phyloP scores from a whole-genome alignment of 371 early-diverging fungal genomes.

The Lichtheimia corymbifera region DNA sequence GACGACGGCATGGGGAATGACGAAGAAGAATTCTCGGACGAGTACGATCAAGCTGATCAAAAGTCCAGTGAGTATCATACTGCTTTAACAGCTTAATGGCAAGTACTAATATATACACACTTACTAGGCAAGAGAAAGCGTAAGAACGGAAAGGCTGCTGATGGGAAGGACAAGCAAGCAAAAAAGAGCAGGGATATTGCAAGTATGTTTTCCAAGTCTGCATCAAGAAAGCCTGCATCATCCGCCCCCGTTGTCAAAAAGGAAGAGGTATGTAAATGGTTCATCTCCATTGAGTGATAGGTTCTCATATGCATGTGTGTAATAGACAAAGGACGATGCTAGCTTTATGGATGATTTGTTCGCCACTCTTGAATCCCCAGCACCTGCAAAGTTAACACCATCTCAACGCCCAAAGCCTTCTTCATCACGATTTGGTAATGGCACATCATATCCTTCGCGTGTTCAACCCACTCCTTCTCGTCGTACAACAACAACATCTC shows the following conservation, averaged over 20 bases:
- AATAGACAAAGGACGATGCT: constrained; percentile 20
- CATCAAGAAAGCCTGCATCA: constrained; percentile 17
- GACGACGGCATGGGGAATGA: constrained; percentile 72
- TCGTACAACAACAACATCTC: no score
- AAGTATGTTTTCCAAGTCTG: constrained; percentile 21
- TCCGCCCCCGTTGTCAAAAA: background rate
- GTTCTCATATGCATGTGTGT: background rate
- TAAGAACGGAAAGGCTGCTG: constrained; percentile 11
- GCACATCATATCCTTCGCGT: no score
- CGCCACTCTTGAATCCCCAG: constrained; percentile 16
- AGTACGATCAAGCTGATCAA: constrained; percentile 44
- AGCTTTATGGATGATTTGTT: constrained; percentile 33
- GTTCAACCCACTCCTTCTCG: no score
- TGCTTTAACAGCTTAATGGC: no score
- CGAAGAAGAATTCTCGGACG: constrained; percentile 49
- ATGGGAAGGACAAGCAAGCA: constrained; percentile 9
- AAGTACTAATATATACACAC: background rate
- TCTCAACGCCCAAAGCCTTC: background rate
- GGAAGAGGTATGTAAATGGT: constrained; percentile 4
- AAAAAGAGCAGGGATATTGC: background rate
- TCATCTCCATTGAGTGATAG: no score
- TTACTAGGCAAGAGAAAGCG: constrained; percentile 30
- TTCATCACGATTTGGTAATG: no score
- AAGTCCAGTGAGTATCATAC: background rate
- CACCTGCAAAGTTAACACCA: background rate